A percentile compares a stretch with the other conserved stretches of the same genome.
Evolutionary conservation across 176 grass and related monocot species (phyloP).

Genomic region (Lolium perenne): DNA sequence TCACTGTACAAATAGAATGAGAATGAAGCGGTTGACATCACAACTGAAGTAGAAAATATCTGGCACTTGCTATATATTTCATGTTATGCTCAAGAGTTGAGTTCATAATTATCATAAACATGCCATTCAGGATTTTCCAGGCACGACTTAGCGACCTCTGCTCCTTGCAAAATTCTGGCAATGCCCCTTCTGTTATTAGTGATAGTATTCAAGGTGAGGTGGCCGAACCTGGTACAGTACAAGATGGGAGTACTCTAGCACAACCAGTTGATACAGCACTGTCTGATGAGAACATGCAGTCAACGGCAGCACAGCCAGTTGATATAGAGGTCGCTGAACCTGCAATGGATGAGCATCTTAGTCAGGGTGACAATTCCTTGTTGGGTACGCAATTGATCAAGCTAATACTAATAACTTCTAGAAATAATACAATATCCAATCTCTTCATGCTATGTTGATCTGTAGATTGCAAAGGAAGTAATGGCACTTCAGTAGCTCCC

Average conservation of each 20-base stretch:
- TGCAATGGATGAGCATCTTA: constrained; percentile 48
- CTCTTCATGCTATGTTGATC: constrained; percentile 25
- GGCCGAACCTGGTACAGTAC: constrained; percentile 10
- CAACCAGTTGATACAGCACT: constrained; percentile 29
- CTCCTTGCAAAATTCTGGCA: constrained; percentile 46
- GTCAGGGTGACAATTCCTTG: constrained; percentile 51
- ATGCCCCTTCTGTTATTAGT: constrained; percentile 38
- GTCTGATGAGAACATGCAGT: constrained; percentile 21
- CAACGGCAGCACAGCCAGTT: constrained; percentile 30
- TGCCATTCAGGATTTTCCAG: constrained; percentile 78
- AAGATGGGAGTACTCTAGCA: constrained; percentile 30
- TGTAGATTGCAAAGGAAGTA: constrained; percentile 52
- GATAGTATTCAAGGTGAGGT: constrained; percentile 18
- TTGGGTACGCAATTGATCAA: constrained; percentile 54
- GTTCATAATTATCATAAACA: constrained; percentile 40
- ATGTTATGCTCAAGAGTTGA: not conserved
- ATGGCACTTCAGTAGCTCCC: constrained; percentile 45
- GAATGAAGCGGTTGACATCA: constrained; percentile 7
- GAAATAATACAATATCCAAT: not conserved
- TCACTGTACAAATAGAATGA: constrained; percentile 16
- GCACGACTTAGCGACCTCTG: constrained; percentile 63
- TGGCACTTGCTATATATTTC: not conserved
- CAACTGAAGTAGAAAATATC: not conserved
- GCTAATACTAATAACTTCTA: not conserved
- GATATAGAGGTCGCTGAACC: constrained; percentile 43